Base-by-base conservation (phyloP, 495 filamentous ascomycete genomes). In the Penicillium pulvis region DNA sequence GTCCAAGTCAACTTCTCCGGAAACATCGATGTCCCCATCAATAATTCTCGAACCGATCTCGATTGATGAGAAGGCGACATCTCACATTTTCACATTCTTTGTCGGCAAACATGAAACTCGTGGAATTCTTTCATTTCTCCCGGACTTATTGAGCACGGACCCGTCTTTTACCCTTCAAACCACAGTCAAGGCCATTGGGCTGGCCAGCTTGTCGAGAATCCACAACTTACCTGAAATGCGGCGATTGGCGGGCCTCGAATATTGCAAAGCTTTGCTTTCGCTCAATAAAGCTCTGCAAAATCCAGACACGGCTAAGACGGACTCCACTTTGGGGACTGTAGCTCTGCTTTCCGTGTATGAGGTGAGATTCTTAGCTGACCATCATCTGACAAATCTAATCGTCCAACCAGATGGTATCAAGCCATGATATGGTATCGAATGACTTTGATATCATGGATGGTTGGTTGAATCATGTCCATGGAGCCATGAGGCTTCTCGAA, bases 261-360 rank as follows among this genome's bases (percentile, higher is more conserved):
- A 69, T 43, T 45, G 58, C 33, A 52, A 46, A 14, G 58, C 64
- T 31, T 39, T 69, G 43, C 16, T 48, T 3, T 39, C 55, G 2
- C 64, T 57, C 44, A 69, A 64, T 41, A 35, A 55, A 9, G 60
- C 58, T 0, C 42, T 69, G 17, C 55, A 35, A 46, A 31, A 65
- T 39, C 42, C 59, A 16, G 39, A 42, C 10, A 19, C 44, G n/a
- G 57, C 61, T 2, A 62, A 41, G 28, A 41, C 51, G 6, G 61
- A 69, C 44, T 67, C 61, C 33, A 62, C 64, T 3, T 24, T 69
- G 26, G 61, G 46, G 24, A 58, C 66, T 31, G 64, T 69, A 10
- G 19, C 64, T 1, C 36, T 67, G 59, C 61, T 69, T 26, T 49
- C 64, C 23, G 43, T 57, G 45, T 69, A 64, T 53, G 66, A 69